These are phyloP conservation scores for Rehmannia glutinosa DNA, from an alignment of 257 asterid species.

Conservation along the genomic window DNA sequence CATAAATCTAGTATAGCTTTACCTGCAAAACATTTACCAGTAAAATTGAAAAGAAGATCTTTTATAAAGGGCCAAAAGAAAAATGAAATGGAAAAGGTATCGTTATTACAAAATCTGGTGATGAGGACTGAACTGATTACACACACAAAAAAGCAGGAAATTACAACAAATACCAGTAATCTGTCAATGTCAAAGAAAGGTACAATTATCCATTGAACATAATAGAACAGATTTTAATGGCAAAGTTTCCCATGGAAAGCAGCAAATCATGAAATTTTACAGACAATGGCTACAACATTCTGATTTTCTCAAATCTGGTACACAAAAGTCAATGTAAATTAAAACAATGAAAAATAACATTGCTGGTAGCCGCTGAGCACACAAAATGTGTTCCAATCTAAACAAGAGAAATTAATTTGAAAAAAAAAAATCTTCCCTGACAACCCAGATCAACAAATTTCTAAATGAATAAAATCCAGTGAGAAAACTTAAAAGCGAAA, in stretches of 20 bases:
- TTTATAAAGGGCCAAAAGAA: neutral
- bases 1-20: neutral
- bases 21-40: neutral
- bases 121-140: neutral
- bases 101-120: neutral
- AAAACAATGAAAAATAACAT: neutral
- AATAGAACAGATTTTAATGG: neutral
- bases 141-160: neutral
- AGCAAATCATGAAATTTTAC: constrained; percentile 11
- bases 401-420: neutral
- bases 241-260: neutral
- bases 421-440: neutral
- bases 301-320: constrained; percentile 16
- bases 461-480: neutral
- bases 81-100: neutral
- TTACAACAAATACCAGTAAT: constrained; percentile 2
- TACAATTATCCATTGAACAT: neutral
- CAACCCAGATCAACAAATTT: constrained; percentile 19
- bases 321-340: constrained; percentile 12
- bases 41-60: neutral
- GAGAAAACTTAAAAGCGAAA: neutral
- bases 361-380: no score
- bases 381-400: no score
- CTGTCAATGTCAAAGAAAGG: constrained; percentile 14
- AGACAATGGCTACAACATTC: neutral